Evolutionary conservation across 441 rosid species (phyloP), one percentile per base, ranked within the genome.

Genomic region (Daphne laureola): DNA sequence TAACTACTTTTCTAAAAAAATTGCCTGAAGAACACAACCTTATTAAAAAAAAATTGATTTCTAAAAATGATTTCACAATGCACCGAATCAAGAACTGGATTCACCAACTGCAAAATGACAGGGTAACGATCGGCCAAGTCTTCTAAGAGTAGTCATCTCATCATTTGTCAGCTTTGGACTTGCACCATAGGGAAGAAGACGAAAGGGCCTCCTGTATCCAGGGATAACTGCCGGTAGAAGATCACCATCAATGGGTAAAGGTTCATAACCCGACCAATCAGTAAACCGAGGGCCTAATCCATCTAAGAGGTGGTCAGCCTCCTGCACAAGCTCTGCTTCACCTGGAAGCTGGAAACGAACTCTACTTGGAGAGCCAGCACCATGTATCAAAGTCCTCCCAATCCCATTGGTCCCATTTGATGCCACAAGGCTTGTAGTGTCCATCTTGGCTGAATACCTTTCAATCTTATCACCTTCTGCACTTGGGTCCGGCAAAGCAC

Each of bases 191-290:
- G 97, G 99, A 74, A 90, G 97, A 76, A 90, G 93, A 54, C 91
- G 96, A 72, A 90, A 90, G 8, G 97, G 99, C 74, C 79, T 79
- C 65, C 84, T 81, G 65, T 80, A 87, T 26, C 87, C 90, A 48
- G 87, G 84, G 53, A 93, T 70, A 58, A 78, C 16, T 13, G 90
- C 96, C 47, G 97, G 97, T 36, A 93, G 78, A 66, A 93, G 90
- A 75, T 93, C 96, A 72, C 85, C 97, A 72, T 90, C 96, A 45
- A 93, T 78, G 26, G 99, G 99, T 36, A 80, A 76, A 23, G 99
- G 99, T 48, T 90, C 95, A 70, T 83, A 90, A 21, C 95, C 99
- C 99, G 96, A 87, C 97, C 97, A 90, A 54, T 87, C 97, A 44
- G 74, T 70, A 67, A 75, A 93, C 25, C 99, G 81, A 16, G 99